Base-by-base conservation (phyloP, 176 grass and related monocot species). In the Musa schizocarpa region DNA sequence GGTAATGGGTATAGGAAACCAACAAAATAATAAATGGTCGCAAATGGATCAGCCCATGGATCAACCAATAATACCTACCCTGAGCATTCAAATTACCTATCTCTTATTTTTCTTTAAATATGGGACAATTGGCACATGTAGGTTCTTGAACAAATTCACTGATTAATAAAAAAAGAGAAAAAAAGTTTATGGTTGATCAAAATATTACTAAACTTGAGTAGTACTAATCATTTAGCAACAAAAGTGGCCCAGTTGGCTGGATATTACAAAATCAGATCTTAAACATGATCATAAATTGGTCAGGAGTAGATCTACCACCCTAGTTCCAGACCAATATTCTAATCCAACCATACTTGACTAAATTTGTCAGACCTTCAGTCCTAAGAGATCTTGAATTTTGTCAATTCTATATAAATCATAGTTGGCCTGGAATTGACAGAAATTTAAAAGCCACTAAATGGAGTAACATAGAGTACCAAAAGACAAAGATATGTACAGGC, bases 331-430 rank as follows among this genome's bases (percentile, higher is more conserved):
- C 55, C 13, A 4, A 57, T 57, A 57, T 16, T 16, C 34, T 8
- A 52, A 52, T 56, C 79, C 29, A 11, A 54, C 13, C 23, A 69
- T 48, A 59, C 14, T 43, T 2, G 8, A 26, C n/a, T 22, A 50
- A 25, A 20, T 5, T 20, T 70, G 63, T 2, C 58, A 20, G 88
- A 99, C 95, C 95, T 94, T 94, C 6, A 90, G 84, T 13, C 95
- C 95, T 79, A 99, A 99, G 82, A 99, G 90, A 65, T 92, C 86
- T 52, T 86, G 68, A 13, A 99, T 99, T 63, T 94, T 94, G 78
- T 92, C 86, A 55, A 94, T 83, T 10, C 86, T 85, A 71, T 92
- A 87, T n/a, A 94, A 80, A 99, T 94, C 90, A 99, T 99, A 20
- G 95, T 94, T 43, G 95, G 95, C 75, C 88, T 99, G 70, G 73